Conservation (phyloP, 306 rosid genomes). For the Erythrophleum fordii region DNA sequence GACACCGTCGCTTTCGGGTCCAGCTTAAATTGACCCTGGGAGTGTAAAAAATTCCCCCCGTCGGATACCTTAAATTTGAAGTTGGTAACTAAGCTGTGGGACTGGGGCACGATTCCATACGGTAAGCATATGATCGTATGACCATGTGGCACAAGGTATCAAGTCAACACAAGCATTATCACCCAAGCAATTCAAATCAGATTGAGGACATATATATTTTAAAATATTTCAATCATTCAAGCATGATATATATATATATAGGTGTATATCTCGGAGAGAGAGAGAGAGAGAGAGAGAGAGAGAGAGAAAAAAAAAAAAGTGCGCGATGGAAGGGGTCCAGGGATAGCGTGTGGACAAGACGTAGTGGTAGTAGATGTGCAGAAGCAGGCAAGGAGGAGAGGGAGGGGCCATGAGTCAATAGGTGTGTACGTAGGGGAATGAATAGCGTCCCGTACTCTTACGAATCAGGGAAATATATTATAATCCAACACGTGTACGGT, state of each 20-base stretch:
- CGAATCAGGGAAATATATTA: not conserved
- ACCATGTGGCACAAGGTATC: not conserved
- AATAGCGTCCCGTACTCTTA: not conserved
- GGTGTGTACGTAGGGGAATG: not conserved
- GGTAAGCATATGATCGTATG: too few species aligned
- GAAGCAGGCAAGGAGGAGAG: not conserved
- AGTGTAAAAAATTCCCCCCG: too few species aligned
- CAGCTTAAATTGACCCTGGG: not conserved
- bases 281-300: too few species aligned
- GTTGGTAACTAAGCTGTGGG: not conserved
- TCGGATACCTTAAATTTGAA: too few species aligned
- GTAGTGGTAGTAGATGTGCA: not conserved
- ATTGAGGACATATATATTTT: too few species aligned
- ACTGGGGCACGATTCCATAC: not conserved
- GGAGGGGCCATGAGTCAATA: not conserved
- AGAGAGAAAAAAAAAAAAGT: too few species aligned
- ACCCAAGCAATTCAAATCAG: not conserved
- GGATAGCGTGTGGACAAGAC: not conserved
- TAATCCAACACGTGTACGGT: not conserved
- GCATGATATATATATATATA: too few species aligned
- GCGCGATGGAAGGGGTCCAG: too few species aligned
- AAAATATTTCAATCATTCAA: too few species aligned
- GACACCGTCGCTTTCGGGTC: conserved; percentile 11
- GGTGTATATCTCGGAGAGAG: too few species aligned
- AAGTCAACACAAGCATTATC: not conserved